Percentiles rank a stretch among this genome's conserved stretches.
phyloP scores from a whole-genome alignment of 164 flowering plant genomes.

The Echeveria elegans region DNA sequence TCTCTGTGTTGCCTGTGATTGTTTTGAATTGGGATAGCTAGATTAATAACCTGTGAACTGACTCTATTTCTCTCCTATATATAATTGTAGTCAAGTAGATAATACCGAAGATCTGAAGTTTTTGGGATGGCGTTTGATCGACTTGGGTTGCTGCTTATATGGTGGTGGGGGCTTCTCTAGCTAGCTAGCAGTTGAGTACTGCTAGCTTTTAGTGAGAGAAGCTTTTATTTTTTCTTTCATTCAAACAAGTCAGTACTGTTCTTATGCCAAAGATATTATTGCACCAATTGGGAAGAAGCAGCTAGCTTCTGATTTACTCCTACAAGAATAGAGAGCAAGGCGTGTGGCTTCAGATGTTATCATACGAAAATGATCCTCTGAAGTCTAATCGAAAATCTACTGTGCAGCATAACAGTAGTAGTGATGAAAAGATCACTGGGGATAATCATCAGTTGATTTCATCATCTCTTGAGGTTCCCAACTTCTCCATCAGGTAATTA shows the following conservation, averaged over 20 bases:
- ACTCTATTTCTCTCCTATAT: not conserved
- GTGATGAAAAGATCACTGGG: not conserved
- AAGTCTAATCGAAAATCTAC: not conserved
- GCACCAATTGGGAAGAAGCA: slow-evolving; percentile 10
- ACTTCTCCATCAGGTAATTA: slow-evolving; percentile 77
- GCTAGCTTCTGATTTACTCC: slow-evolving; percentile 53
- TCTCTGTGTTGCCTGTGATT: not conserved
- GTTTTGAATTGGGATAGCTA: not conserved
- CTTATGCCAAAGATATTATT: not conserved
- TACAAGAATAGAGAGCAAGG: slow-evolving; percentile 46
- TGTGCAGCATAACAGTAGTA: not conserved
- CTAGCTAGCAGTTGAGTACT: slow-evolving; percentile 4
- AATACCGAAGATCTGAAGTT: not conserved
- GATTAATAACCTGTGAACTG: not conserved
- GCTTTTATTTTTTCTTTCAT: not conserved
- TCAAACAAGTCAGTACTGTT: not conserved
- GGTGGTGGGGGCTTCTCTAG: not conserved
- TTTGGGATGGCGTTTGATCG: slow-evolving; percentile 2
- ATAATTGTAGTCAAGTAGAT: not conserved
- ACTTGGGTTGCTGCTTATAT: not conserved
- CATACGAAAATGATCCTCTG: not conserved
- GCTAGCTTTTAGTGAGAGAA: not conserved
- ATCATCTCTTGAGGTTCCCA: slow-evolving; percentile 16
- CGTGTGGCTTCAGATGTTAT: slow-evolving; percentile 58
- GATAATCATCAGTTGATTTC: slow-evolving; percentile 7